These are phyloP conservation scores for Vitis hybrid DNA, from an alignment of 177 flowering plant genomes.

Conservation along the genomic window DNA sequence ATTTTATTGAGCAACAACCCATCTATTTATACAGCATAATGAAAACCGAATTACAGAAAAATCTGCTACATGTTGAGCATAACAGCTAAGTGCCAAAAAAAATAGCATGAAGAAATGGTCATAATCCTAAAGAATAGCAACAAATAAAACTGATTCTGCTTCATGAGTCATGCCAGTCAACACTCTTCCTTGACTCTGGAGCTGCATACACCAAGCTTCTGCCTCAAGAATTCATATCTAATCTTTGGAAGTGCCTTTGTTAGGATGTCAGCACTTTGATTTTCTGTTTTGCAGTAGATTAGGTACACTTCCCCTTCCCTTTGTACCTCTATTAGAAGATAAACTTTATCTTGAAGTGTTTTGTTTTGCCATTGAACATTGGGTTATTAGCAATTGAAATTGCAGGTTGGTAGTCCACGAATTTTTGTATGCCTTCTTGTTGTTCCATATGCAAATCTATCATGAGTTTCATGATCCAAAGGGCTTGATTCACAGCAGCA, in stretches of 20 bases:
- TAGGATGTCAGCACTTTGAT: constrained; percentile 6
- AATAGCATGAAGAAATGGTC: too few species aligned
- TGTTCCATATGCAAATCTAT: constrained; percentile 13
- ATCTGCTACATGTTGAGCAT: too few species aligned
- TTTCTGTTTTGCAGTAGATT: constrained; percentile 2
- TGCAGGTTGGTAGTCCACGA: constrained; percentile 10
- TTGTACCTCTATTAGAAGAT: constrained; percentile 3
- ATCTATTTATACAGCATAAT: too few species aligned
- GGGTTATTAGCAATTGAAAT: constrained; percentile 14
- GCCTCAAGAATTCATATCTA: too few species aligned
- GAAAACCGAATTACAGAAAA: too few species aligned
- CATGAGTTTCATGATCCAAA: constrained; percentile 13
- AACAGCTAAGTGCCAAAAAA: too few species aligned
- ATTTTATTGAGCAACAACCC: too few species aligned
- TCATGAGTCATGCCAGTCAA: too few species aligned
- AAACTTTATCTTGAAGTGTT: constrained; percentile 17
- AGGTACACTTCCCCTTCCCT: not conserved
- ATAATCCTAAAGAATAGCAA: too few species aligned
- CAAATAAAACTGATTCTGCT: too few species aligned
- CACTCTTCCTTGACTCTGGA: too few species aligned
- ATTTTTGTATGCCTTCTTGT: not conserved
- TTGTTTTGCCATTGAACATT: constrained; percentile 14
- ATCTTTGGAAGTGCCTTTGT: not conserved
- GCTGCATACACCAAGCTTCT: too few species aligned
- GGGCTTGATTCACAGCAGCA: constrained; percentile 12